phyloP scores from a whole-genome alignment of 2,329 filamentous ascomycete genomes.

The Zasmidium angulare region DNA sequence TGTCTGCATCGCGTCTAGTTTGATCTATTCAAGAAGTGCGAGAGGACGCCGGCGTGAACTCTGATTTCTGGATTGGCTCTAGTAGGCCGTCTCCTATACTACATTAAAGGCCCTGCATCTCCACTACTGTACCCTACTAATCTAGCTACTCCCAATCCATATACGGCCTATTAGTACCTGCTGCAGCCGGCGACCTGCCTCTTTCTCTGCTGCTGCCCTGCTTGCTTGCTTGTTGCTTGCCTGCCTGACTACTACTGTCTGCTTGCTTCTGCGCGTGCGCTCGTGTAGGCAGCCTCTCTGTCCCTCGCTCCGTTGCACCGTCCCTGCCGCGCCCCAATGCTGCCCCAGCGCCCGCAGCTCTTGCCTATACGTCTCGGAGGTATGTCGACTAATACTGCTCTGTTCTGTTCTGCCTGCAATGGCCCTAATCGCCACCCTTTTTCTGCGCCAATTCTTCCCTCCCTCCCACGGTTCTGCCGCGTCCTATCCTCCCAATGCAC shows the following conservation, averaged over 20 bases:
- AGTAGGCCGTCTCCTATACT: conserved; percentile 10
- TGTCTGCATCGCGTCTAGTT: conserved; percentile 1
- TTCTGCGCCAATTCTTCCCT: not conserved
- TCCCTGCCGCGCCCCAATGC: conserved; percentile 10
- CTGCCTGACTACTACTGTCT: no score
- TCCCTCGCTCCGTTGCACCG: conserved; percentile 5
- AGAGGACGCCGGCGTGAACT: conserved; percentile 12
- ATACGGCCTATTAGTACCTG: conserved; percentile 10
- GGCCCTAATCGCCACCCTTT: not conserved
- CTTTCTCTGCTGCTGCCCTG: conserved; percentile 1
- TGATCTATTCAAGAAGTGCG: conserved; percentile 10
- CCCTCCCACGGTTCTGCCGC: not conserved
- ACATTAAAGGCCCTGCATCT: conserved; percentile 14
- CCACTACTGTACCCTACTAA: conserved; percentile 13
- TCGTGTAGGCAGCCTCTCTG: conserved; percentile 4
- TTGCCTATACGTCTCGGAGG: conserved; percentile 2
- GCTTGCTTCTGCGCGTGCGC: not conserved
- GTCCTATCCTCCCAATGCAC: not conserved
- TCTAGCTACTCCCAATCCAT: no score
- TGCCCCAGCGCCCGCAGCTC: not conserved
- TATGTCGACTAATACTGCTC: conserved; percentile 11
- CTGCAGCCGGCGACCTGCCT: conserved; percentile 1
- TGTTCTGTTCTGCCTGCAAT: not conserved
- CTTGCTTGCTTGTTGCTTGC: not conserved
- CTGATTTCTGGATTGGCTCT: conserved; percentile 1